phyloP scores from a whole-genome alignment of 108 stramenopile species.

The Nitzschia sp. region DNA sequence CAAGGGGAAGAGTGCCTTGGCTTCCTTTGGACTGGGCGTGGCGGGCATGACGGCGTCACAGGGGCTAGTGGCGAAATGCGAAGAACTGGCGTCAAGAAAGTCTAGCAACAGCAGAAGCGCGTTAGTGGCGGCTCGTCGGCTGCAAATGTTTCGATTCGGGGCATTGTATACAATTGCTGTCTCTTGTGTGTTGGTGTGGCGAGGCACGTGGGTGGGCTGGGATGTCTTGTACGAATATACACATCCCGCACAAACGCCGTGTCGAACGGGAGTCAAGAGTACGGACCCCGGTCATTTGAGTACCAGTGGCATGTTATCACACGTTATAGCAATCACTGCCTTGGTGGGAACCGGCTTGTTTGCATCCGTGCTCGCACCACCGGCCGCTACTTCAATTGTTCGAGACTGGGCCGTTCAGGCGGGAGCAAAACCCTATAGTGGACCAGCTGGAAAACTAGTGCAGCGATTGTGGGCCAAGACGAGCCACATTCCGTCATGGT shows the following conservation, averaged over 20 bases:
- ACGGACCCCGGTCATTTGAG: conserved; percentile 48
- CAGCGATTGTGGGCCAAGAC: conserved; percentile 6
- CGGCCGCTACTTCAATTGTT: conserved; percentile 53
- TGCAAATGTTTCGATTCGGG: conserved; percentile 43
- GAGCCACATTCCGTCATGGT: too few species aligned
- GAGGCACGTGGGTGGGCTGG: conserved; percentile 75
- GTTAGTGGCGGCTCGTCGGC: neutral
- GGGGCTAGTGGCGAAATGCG: conserved; percentile 44
- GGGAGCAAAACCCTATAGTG: conserved; percentile 11
- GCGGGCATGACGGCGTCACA: conserved; percentile 44
- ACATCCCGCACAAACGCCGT: conserved; percentile 15
- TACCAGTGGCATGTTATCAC: conserved; percentile 52
- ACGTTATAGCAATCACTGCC: conserved; percentile 41
- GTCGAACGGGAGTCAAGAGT: conserved; percentile 15
- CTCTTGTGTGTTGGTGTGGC: conserved; percentile 65
- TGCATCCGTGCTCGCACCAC: conserved; percentile 66
- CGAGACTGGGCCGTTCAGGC: conserved; percentile 39
- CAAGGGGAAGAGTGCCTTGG: conserved; percentile 27
- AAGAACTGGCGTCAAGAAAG: conserved; percentile 4
- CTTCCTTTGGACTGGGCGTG: conserved; percentile 39
- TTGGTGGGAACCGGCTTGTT: conserved; percentile 53
- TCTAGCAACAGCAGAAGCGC: conserved; percentile 1
- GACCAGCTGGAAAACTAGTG: conserved; percentile 6
- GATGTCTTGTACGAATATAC: conserved; percentile 27
- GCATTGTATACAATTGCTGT: conserved; percentile 55